These are phyloP conservation scores for Pisolithus marmoratus DNA, from an alignment of 768 basidiomycete genomes.

Conservation along the genomic window DNA sequence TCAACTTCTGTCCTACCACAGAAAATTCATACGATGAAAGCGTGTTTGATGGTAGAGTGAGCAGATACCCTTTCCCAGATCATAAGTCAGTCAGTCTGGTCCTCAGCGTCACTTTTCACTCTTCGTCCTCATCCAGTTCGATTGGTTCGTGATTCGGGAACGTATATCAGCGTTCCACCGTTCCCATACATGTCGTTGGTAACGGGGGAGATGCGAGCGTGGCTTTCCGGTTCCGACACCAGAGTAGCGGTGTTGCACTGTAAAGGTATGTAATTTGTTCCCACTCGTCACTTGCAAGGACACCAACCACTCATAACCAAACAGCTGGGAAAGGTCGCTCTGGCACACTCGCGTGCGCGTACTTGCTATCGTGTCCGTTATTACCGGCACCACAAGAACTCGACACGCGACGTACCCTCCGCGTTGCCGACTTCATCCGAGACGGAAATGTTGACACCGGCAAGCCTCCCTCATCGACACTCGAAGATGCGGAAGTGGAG, in stretches of 20 bases:
- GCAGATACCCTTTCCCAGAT: conserved; percentile 85
- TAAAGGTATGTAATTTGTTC: conserved; percentile 50
- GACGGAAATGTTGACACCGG: conserved; percentile 15
- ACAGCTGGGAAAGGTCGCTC: conserved; percentile 80
- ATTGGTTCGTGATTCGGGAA: too few species aligned
- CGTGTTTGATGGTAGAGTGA: conserved; percentile 69
- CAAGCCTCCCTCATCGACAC: not conserved
- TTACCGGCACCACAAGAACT: conserved; percentile 39
- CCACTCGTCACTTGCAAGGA: not conserved
- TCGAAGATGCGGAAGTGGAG: not conserved
- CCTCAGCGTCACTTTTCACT: conserved; percentile 15
- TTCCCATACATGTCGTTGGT: conserved; percentile 67
- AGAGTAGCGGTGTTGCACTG: conserved; percentile 81
- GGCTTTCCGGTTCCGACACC: conserved; percentile 60
- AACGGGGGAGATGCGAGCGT: conserved; percentile 66
- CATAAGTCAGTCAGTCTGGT: conserved; percentile 59
- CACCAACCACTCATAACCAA: not conserved
- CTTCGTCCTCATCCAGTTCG: not conserved
- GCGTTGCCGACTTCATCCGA: conserved; percentile 25
- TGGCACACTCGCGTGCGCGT: conserved; percentile 80
- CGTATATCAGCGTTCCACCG: conserved; percentile 58
- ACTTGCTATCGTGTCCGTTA: conserved; percentile 55
- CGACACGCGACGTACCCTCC: not conserved
- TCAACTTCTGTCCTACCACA: conserved; percentile 78
- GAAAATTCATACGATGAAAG: conserved; percentile 75